These are phyloP conservation scores for Kurtzmaniella quercitrusa DNA, from an alignment of 1,139 yeast genomes.

Conservation along the genomic window DNA sequence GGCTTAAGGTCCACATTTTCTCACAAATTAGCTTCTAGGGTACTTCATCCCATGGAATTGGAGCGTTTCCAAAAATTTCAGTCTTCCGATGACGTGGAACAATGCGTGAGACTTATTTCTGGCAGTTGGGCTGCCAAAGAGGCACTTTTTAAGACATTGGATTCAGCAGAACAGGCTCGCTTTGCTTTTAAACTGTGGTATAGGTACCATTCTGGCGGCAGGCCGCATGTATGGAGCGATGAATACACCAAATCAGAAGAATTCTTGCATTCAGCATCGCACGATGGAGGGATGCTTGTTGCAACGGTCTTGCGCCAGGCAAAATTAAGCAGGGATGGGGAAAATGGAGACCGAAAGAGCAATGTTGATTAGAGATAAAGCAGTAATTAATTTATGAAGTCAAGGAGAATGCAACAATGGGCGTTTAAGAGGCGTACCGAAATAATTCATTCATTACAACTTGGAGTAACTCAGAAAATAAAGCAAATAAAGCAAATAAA, in stretches of 20 bases:
- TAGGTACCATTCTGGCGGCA: conserved; percentile 32
- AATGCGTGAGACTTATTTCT: conserved; percentile 39
- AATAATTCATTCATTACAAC: no score
- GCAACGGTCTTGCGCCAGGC: conserved; percentile 48
- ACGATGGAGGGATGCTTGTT: conserved; percentile 56
- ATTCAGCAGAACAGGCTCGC: conserved; percentile 39
- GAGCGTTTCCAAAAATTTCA: conserved; percentile 27
- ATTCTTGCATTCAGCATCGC: conserved; percentile 57
- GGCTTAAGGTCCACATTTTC: conserved; percentile 24
- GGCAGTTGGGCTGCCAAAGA: conserved; percentile 76
- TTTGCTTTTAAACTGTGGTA: conserved; percentile 66
- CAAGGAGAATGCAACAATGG: no score
- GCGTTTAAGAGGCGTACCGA: no score
- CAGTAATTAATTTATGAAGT: no score
- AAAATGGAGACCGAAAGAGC: conserved; percentile 6
- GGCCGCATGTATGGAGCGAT: conserved; percentile 36
- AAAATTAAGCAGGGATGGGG: neutral
- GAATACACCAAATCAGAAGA: conserved; percentile 36
- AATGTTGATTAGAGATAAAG: neutral
- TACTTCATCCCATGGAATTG: conserved; percentile 50
- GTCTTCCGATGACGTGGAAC: conserved; percentile 14
- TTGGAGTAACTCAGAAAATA: no score
- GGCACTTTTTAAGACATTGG: conserved; percentile 65
- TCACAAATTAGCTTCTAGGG: conserved; percentile 40
- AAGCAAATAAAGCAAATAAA: no score